phyloP scores from a whole-genome alignment of 1,284 basidiomycete species.

The Singerocomus inundabilis region DNA sequence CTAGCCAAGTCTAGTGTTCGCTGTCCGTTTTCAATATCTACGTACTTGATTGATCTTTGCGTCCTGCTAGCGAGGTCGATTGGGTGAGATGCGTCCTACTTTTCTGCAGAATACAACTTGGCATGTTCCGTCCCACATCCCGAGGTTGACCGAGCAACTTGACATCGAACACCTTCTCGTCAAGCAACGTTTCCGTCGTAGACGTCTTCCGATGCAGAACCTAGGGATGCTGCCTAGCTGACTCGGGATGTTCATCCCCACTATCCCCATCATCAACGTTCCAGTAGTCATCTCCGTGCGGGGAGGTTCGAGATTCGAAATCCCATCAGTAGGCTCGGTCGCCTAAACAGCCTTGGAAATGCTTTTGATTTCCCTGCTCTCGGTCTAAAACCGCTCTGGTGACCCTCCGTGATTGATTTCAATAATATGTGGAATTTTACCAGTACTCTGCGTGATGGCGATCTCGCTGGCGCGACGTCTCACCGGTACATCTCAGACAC shows the following conservation, averaged over 20 bases:
- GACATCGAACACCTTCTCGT: too few relatives aligned
- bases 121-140: too few relatives aligned
- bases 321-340: not conserved
- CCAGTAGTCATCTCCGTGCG: slow-evolving; percentile 2
- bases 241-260: not conserved
- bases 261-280: not conserved
- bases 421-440: not conserved
- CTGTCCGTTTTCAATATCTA: too few relatives aligned
- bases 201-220: too few relatives aligned
- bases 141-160: too few relatives aligned
- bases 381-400: not conserved
- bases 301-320: not conserved
- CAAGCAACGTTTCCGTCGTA: too few relatives aligned
- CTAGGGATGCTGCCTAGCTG: not conserved
- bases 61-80: too few relatives aligned
- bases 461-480: not conserved
- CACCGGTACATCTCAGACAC: not conserved
- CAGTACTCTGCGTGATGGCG: too few relatives aligned
- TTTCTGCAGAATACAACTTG: too few relatives aligned
- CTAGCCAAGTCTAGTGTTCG: too few relatives aligned
- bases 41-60: too few relatives aligned
- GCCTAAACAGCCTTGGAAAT: not conserved
- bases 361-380: not conserved
- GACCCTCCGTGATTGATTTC: not conserved
- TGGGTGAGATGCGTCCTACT: too few relatives aligned